phyloP scores from a whole-genome alignment of 2,329 filamentous ascomycete genomes.

The Chalaropsis thielavioides region DNA sequence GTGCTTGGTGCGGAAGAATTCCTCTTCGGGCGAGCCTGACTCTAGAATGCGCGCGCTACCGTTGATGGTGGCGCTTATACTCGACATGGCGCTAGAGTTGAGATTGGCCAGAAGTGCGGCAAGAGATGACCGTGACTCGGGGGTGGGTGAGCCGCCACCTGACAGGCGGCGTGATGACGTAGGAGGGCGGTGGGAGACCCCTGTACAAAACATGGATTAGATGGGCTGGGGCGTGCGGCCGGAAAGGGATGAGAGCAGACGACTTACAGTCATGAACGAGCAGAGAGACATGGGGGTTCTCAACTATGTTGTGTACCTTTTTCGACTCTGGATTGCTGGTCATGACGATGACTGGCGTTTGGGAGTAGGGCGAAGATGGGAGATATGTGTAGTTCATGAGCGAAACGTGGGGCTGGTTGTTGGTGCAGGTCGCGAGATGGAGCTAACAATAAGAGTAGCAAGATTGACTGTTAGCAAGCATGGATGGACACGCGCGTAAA shows the following conservation, averaged over 20 bases:
- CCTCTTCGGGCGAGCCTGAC: conserved; percentile 63
- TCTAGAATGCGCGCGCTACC: conserved; percentile 66
- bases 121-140: conserved; percentile 55
- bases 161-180: conserved; percentile 47
- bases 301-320: conserved; percentile 67
- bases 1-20: conserved; percentile 69
- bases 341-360: conserved; percentile 80
- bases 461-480: conserved; percentile 6
- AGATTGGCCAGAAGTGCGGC: conserved; percentile 76
- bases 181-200: conserved; percentile 84
- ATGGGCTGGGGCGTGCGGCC: background rate
- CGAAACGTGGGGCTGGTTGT: conserved; percentile 76
- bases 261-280: conserved; percentile 78
- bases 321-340: conserved; percentile 69
- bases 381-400: conserved; percentile 99
- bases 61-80: conserved; percentile 86
- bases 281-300: conserved; percentile 77
- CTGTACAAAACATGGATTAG: conserved; percentile 23
- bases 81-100: conserved; percentile 75
- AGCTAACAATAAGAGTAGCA: conserved; percentile 41
- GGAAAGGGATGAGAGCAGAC: background rate
- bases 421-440: conserved; percentile 80
- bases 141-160: conserved; percentile 49
- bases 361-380: conserved; percentile 54
- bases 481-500: background rate